phyloP scores from a whole-genome alignment of 768 basidiomycete genomes.

The Royoungia palumana region DNA sequence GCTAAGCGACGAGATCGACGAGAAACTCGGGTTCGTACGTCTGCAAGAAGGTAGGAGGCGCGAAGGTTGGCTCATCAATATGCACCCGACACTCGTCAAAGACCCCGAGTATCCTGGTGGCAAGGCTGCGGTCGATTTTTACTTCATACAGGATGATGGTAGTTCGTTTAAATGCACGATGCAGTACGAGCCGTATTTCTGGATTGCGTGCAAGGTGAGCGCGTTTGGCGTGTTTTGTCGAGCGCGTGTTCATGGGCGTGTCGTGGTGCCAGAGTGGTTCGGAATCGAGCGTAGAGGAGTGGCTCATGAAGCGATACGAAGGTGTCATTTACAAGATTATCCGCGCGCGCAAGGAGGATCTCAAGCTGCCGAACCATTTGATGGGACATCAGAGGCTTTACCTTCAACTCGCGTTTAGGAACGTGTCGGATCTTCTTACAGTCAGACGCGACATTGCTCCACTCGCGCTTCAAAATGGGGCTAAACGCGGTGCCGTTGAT shows the following conservation, averaged over 20 bases:
- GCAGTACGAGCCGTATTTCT: slow-evolving; percentile 93
- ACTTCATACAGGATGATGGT: slow-evolving; percentile 97
- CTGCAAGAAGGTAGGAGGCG: slow-evolving; percentile 72
- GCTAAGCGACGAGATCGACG: slow-evolving; percentile 84
- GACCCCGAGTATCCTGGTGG: slow-evolving; percentile 83
- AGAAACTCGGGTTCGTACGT: slow-evolving; percentile 83
- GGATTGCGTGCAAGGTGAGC: slow-evolving; percentile 82
- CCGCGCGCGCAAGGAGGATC: slow-evolving; percentile 87
- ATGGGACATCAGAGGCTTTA: slow-evolving; percentile 91
- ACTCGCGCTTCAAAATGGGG: slow-evolving; percentile 83
- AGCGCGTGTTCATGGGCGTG: slow-evolving; percentile 2
- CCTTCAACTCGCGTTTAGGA: slow-evolving; percentile 86
- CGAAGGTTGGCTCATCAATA: slow-evolving; percentile 96
- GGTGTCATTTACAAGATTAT: slow-evolving; percentile 76
- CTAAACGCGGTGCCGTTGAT: slow-evolving; percentile 92
- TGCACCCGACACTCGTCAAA: slow-evolving; percentile 95
- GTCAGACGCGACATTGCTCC: slow-evolving; percentile 89
- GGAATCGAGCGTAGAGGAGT: slow-evolving; percentile 91
- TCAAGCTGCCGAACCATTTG: slow-evolving; percentile 93
- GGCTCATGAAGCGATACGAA: slow-evolving; percentile 91
- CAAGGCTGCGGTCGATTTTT: slow-evolving; percentile 89
- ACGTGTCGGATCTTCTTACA: slow-evolving; percentile 85
- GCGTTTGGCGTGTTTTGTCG: not conserved
- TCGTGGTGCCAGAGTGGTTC: slow-evolving; percentile 58
- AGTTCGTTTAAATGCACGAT: slow-evolving; percentile 93